Evolutionary conservation across 1,284 basidiomycete genomes (phyloP), one percentile per base, ranked within the genome.

Genomic region (Heterobasidion occidentale): DNA sequence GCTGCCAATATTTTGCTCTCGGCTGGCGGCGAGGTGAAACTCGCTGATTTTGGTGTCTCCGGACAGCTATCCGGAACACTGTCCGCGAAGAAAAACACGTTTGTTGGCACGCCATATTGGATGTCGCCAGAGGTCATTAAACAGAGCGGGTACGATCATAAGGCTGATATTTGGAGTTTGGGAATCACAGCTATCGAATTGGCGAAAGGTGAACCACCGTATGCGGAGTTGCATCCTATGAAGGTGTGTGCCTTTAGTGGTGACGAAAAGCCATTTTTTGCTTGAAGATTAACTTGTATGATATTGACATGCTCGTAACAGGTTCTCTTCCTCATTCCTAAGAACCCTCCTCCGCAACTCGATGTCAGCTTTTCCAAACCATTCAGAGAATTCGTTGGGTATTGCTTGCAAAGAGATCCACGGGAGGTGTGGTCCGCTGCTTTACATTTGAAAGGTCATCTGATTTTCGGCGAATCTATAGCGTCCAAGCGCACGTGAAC

Each of bases 101-200:
- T 98, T 68, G 95, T 98, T 53, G 93, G 96, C 35, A 96, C 95
- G 14, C 93, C 93, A 2, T 96, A 95, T 68, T 97, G 94, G 94
- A 99, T 99, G 96, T 94, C 93, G 20, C 96, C 96, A 7, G 96
- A 99, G 70, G 96, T 99, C 20, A 98, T 99, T 78, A 98, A 98
- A 73, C 96, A 99, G 74, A 96, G 92, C 60, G 97, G 97, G 8
- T 99, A 99, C 71, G 96, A 98, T 67, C 91, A 95, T 71, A 98
- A 98, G 69, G 96, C 96, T 11, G 96, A 99, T 70, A 98, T 99
- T 53, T 97, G 94, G 94, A 92, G 89, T 70, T 74, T 96, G 62
- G 93, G 92, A 6, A 99, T 99, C 68, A 98, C 96, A 5, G 93
- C 94, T 11, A 98, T 99, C 64, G 96, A 99, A 71, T 77, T 99